Percentiles rank a stretch among this genome's conserved stretches.
Conservation (phyloP, 2,329 filamentous ascomycete species). For the Pseudogymnoascus pannorum region DNA sequence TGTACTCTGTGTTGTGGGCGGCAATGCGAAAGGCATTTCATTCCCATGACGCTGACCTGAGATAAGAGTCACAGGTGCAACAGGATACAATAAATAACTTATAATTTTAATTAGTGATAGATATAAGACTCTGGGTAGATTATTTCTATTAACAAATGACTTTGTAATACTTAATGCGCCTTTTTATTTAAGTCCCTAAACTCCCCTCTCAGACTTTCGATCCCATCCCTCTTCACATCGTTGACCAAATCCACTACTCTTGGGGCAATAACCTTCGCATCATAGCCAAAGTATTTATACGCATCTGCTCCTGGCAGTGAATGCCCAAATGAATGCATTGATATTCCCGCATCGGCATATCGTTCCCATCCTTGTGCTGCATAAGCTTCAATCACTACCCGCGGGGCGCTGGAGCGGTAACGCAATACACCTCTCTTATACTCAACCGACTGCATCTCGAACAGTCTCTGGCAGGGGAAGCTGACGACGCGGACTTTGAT, state of each 20-base stretch:
- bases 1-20: no score
- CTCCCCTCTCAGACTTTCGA: slow-evolving; percentile 14
- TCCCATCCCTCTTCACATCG: slow-evolving; percentile 26
- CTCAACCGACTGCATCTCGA: slow-evolving; percentile 35
- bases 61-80: no score
- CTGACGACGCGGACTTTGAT: slow-evolving; percentile 36
- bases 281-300: slow-evolving; percentile 50
- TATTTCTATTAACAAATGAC: no score
- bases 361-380: slow-evolving; percentile 51
- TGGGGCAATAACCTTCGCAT: slow-evolving; percentile 36
- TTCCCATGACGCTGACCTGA: no score
- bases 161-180: not conserved
- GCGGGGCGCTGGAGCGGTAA: slow-evolving; percentile 35
- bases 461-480: slow-evolving; percentile 39
- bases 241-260: slow-evolving; percentile 26
- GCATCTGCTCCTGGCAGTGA: slow-evolving; percentile 46
- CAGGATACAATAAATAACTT: no score
- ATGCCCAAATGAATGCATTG: slow-evolving; percentile 48
- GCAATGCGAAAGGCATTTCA: no score
- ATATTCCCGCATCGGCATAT: slow-evolving; percentile 49
- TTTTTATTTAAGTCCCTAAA: slow-evolving; percentile 14
- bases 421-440: slow-evolving; percentile 41
- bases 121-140: no score
- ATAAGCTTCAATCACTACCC: slow-evolving; percentile 55
- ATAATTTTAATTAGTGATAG: no score